phyloP scores from a whole-genome alignment of 2,329 filamentous ascomycete genomes.

The Trichophyton mentagrophytes region DNA sequence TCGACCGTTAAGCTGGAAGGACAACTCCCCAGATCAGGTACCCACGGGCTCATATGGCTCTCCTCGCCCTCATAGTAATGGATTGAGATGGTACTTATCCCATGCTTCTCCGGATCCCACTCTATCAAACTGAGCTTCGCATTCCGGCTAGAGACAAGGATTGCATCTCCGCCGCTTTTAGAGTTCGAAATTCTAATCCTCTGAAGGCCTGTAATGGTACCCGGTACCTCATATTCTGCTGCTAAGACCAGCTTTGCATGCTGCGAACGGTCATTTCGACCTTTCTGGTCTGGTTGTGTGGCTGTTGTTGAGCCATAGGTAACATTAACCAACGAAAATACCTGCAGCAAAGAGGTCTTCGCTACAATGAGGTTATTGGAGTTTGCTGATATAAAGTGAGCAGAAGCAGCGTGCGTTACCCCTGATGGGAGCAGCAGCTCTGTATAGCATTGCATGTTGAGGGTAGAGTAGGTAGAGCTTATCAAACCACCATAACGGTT shows the following conservation, averaged over 20 bases:
- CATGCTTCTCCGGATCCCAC: slow-evolving; percentile 74
- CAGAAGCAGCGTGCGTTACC: slow-evolving; percentile 71
- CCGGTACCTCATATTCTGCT: slow-evolving; percentile 69
- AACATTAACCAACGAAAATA: slow-evolving; percentile 63
- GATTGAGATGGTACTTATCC: slow-evolving; percentile 78
- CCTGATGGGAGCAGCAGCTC: slow-evolving; percentile 90
- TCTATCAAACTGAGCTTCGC: slow-evolving; percentile 87
- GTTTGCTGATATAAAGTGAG: slow-evolving; percentile 63
- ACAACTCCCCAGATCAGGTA: slow-evolving; percentile 59
- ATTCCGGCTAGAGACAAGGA: slow-evolving; percentile 75
- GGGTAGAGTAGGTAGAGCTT: background rate
- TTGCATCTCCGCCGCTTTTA: slow-evolving; percentile 67
- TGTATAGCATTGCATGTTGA: slow-evolving; percentile 86
- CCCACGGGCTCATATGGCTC: slow-evolving; percentile 69
- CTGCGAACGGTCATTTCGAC: slow-evolving; percentile 50
- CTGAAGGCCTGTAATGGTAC: slow-evolving; percentile 70
- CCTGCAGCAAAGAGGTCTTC: slow-evolving; percentile 82
- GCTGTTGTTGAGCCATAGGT: slow-evolving; percentile 25
- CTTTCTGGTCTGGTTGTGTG: slow-evolving; percentile 36
- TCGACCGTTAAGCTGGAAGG: slow-evolving; percentile 77
- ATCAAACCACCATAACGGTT: background rate
- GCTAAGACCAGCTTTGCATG: slow-evolving; percentile 71
- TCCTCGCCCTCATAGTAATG: slow-evolving; percentile 98
- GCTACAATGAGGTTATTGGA: slow-evolving; percentile 80
- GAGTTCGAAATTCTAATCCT: slow-evolving; percentile 60